Base-by-base conservation (phyloP, 352 stramenopile genomes). In the Globisporangium radiosum region DNA sequence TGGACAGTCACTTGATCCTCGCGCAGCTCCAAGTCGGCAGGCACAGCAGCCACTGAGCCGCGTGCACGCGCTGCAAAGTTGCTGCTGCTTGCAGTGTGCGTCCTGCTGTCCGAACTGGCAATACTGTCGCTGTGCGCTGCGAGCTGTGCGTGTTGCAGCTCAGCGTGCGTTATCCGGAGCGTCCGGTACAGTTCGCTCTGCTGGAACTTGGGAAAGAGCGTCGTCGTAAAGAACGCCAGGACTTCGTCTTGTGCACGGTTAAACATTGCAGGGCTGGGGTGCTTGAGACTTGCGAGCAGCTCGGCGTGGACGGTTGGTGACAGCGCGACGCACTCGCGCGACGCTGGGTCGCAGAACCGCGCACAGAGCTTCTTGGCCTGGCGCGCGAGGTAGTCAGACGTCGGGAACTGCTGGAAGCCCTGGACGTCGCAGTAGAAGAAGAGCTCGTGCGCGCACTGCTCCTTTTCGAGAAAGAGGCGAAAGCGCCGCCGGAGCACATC, bases 341-440 rank as follows among this genome's bases (percentile, higher is more conserved):
- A 87, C 42, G 72, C 58, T 3, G 74, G 65, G 33, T 90, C 76
- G 36, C 78, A 86, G 67, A 90, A 90, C 0, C 78, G 74, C 25
- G 75, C 69, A 59, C 77, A 86, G 6, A 90, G 55, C 61, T 88
- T 90, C 56, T 81, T 81, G 13, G 74, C 78, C 56, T 88, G 78
- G 5, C 80, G 74, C 15, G 66, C 72, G 44, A 90, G 62, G 50
- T 88, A 90, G 59, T 90, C 78, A 0, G 80, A 88, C 2, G 78
- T 90, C n/a, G 80, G 80, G 42, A 90, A 80, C 43, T 87, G 76
- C 68, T 90, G 78, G 57, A 87, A 90, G 19, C 68, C 80, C 33
- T 71, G 57, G 42, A 90, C 82, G 52, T 90, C 77, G 51, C 84
- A 85, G 76, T 88, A 90, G 45, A 90, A 88, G 55, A 80, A 82